Evolutionary conservation across 306 rosid species (phyloP).

Genomic region (Glycine latifolia): DNA sequence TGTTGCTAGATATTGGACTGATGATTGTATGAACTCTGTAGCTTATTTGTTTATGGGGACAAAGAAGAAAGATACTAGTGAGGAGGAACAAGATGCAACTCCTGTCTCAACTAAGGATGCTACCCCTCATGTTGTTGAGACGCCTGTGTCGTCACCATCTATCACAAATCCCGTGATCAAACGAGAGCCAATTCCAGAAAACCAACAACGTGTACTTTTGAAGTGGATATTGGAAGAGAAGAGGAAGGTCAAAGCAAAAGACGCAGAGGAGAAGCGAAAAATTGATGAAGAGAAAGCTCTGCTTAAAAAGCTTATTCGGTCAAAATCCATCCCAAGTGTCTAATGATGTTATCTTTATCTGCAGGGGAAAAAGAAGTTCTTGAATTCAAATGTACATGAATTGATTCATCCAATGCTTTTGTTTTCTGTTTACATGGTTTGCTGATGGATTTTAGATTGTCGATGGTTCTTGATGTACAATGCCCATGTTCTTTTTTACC

Average conservation of each 20-base stretch:
- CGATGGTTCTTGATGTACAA: conserved; percentile 32
- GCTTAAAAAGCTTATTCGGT: conserved; percentile 76
- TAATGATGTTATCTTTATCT: conserved; percentile 37
- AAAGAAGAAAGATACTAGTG: conserved; percentile 66
- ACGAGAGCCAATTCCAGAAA: conserved; percentile 73
- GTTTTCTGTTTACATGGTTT: conserved; percentile 26
- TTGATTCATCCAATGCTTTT: conserved; percentile 29
- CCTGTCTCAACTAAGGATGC: conserved; percentile 56
- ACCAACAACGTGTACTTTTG: conserved; percentile 77
- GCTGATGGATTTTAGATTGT: conserved; percentile 40
- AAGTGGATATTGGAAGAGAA: conserved; percentile 97
- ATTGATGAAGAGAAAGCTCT: conserved; percentile 91
- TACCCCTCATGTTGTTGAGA: conserved; percentile 49
- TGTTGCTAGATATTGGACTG: conserved; percentile 47
- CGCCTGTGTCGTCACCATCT: conserved; percentile 48
- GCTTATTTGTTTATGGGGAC: conserved; percentile 78
- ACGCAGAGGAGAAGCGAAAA: conserved; percentile 74
- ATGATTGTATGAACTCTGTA: conserved; percentile 55
- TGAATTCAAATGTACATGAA: conserved; percentile 18
- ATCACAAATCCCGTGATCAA: conserved; percentile 55
- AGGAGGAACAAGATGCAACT: conserved; percentile 53
- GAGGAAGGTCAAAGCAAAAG: conserved; percentile 78
- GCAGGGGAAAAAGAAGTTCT: conserved; percentile 7
- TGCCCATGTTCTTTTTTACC: not conserved
- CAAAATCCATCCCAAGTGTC: conserved; percentile 78